Evolutionary conservation across 306 rosid genomes (phyloP), one percentile per base, ranked within the genome.

Genomic region (Malus sylvestris): DNA sequence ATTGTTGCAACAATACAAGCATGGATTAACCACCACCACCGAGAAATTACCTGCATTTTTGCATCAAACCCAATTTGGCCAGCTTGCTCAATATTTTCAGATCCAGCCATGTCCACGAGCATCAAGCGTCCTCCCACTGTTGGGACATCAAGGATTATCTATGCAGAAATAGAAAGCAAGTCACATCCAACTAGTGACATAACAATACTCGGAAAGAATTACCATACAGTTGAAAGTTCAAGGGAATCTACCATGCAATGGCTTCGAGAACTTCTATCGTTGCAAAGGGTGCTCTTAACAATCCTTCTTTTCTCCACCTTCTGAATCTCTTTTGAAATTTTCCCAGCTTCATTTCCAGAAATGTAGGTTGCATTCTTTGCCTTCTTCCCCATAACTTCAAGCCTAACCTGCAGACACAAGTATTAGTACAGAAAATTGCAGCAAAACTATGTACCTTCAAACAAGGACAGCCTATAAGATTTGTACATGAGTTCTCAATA

Each of bases 61-160:
- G 99, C 99, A 84, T 96, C 99, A 64, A 91, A 88, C 25, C 99
- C 99, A 82, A 76, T 77, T 89, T 96, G 99, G 71, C 99, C 99
- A 67, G 99, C 99, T 89, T 93, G 98, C 79, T 96, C 99, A 29
- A 96, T 96, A 67, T 96, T 93, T 77, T 96, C 99, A 16, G 99
- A 96, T 69, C 99, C 99, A 25, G 99, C 99, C 99, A 96, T 96
- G 83, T 96, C 99, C 7, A 96, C 98, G 52, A 96, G 99, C 96
- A 96, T 96, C 78, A 96, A 80, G 45, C 99, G 84, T 23, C 99
- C 99, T 78, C 99, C 99, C 42, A 91, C 93, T 1, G 90, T 96
- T 19, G 99, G 99, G 62, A 93, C 98, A 78, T 96, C 98, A 52
- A 96, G 96, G 75, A 96, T 93, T 69, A 96, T 85, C 99, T 96